phyloP scores from a whole-genome alignment of 2,329 filamentous ascomycete genomes.

The Aspergillus sp. region DNA sequence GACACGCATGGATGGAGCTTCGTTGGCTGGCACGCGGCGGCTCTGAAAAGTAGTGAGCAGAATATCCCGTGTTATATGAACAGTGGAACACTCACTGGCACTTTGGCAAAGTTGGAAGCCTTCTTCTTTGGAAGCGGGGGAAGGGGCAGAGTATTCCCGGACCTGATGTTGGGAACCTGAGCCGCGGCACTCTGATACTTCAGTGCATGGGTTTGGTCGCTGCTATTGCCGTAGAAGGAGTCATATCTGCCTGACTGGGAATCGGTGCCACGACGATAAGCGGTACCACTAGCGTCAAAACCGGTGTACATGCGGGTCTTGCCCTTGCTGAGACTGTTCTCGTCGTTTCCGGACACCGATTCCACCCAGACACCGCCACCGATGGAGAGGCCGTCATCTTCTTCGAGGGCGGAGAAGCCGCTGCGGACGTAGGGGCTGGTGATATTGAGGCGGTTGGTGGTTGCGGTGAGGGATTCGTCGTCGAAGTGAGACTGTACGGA shows the following conservation, averaged over 20 bases:
- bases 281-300: slow-evolving; percentile 13
- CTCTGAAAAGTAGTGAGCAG: slow-evolving; percentile 8
- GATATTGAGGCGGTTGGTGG: slow-evolving; percentile 1
- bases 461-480: slow-evolving; percentile 3
- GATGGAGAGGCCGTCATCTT: slow-evolving; percentile 14
- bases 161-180: slow-evolving; percentile 1
- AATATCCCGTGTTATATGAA: neutral
- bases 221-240: neutral
- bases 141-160: neutral
- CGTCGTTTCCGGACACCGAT: neutral
- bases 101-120: slow-evolving; percentile 18
- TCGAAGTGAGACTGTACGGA: slow-evolving; percentile 11
- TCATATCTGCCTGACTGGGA: slow-evolving; percentile 3
- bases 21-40: slow-evolving; percentile 12
- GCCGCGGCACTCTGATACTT: neutral
- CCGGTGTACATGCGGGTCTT: slow-evolving; percentile 11
- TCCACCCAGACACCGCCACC: slow-evolving; percentile 16
- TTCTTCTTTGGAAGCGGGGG: slow-evolving; percentile 1
- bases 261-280: slow-evolving; percentile 9
- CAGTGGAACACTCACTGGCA: slow-evolving; percentile 10
- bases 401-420: slow-evolving; percentile 2
- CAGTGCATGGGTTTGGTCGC: neutral
- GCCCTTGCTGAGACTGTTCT: slow-evolving; percentile 3
- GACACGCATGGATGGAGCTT: slow-evolving; percentile 12
- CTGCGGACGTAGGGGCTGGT: neutral